phyloP scores from a whole-genome alignment of 2,329 filamentous ascomycete species.

The Colletotrichum kahawae region DNA sequence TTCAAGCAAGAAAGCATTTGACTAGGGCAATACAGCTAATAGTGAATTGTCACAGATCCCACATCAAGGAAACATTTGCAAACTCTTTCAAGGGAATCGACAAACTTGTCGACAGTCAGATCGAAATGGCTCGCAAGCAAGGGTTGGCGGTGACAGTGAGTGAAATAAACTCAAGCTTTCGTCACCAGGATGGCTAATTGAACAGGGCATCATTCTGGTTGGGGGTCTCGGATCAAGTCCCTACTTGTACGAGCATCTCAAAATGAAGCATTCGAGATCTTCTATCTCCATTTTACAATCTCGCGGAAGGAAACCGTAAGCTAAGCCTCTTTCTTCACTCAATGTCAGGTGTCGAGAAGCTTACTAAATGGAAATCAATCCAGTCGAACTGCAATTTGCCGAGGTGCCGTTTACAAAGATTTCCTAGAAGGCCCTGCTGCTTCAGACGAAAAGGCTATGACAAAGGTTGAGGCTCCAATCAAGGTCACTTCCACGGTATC shows the following conservation, averaged over 20 bases:
- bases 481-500: background rate
- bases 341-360: no score
- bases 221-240: background rate
- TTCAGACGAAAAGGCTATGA: no score
- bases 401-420: background rate
- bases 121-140: rapidly evolving
- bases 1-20: background rate
- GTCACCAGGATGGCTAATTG: no score
- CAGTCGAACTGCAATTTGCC: background rate
- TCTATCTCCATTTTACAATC: background rate
- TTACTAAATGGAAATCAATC: rapidly evolving
- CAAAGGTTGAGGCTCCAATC: no score
- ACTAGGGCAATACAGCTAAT: background rate
- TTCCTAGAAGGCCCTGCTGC: background rate
- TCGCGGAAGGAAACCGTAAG: background rate
- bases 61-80: background rate
- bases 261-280: background rate
- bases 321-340: no score
- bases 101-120: background rate
- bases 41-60: background rate
- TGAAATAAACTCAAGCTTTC: no score
- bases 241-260: background rate
- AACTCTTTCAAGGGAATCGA: background rate
- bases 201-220: background rate
- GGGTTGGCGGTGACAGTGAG: background rate